Evolutionary conservation across 306 rosid species (phyloP), one percentile per base, ranked within the genome.

Genomic region (Prunus dulcis): DNA sequence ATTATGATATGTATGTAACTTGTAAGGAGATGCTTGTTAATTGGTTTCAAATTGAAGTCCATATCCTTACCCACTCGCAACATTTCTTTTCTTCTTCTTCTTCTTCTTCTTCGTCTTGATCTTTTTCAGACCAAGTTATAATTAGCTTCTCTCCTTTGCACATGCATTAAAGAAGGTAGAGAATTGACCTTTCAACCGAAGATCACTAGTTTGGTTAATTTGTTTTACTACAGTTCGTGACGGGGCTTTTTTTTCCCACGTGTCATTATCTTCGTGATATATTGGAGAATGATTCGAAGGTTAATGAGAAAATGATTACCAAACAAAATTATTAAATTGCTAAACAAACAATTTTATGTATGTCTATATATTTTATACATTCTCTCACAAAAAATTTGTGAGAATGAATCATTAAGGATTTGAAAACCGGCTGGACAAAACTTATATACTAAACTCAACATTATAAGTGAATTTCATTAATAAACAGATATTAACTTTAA

Each of bases 291-390:
- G 47, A 64, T 34, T 34, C 25, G 9, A 34, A 6, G 47, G 47
- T 34, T 64, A 7, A 64, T 64, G 69, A 64, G 69, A 64, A 64
- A 32, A 64, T 64, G 27, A 64, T 64, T 18, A 64, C 49, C 7
- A 34, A 64, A 4, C 7, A 34, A 64, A 9, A 34, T 34, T 30
- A 62, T 62, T 28, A 17, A 62, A 15, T 14, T 28, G 13, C 45
- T 2, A 15, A 62, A 30, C 30, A 62, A 62, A 27, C 43, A 60
- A 25, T 38, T 38, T 38, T 2, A 62, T 62, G 41, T 27, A 6
- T 60, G 34, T 13, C 9, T 25, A 3, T 9, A 3, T 20, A 56
- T 56, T 56, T 11, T 20, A 56, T 12, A 34, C 9, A 0, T 34
- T 34, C 51, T 47, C 51, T 2, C 9, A 2, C 13, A 0, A 13